These are phyloP conservation scores for Penicillium angulare DNA, from an alignment of 495 filamentous ascomycete species.

Conservation along the genomic window DNA sequence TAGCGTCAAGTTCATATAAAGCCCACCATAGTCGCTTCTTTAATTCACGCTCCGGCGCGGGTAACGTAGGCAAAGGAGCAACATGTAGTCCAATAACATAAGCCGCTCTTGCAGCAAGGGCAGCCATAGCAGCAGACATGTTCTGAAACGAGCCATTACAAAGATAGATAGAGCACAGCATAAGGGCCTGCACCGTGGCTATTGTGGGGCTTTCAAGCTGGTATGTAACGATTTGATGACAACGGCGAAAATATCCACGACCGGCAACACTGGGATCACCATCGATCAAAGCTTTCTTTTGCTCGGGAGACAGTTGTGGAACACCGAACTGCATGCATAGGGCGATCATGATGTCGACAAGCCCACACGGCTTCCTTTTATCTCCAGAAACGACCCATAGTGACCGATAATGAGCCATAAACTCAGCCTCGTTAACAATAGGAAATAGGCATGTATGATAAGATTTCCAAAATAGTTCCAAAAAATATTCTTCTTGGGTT, in stretches of 20 bases:
- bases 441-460: slow-evolving; percentile 32
- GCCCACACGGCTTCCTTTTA: slow-evolving; percentile 45
- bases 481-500: slow-evolving; percentile 49
- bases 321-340: slow-evolving; percentile 53
- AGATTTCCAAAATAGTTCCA: slow-evolving; percentile 47
- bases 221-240: slow-evolving; percentile 40
- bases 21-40: slow-evolving; percentile 54
- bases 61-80: slow-evolving; percentile 39
- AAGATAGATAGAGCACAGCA: slow-evolving; percentile 45
- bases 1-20: slow-evolving; percentile 46
- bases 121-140: slow-evolving; percentile 41
- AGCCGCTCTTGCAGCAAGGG: slow-evolving; percentile 45
- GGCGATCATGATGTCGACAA: slow-evolving; percentile 55
- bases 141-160: slow-evolving; percentile 49
- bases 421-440: slow-evolving; percentile 48
- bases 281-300: slow-evolving; percentile 8
- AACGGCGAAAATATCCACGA: slow-evolving; percentile 45
- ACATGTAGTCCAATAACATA: slow-evolving; percentile 53
- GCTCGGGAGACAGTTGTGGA: slow-evolving; percentile 14
- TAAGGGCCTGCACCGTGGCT: slow-evolving; percentile 51
- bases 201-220: slow-evolving; percentile 52
- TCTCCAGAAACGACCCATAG: slow-evolving; percentile 37
- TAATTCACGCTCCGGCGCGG: slow-evolving; percentile 36
- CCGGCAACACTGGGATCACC: slow-evolving; percentile 44
- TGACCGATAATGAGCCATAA: slow-evolving; percentile 47